Conservation (phyloP, 805 yeast genomes). For the Metschnikowia orientalis region DNA sequence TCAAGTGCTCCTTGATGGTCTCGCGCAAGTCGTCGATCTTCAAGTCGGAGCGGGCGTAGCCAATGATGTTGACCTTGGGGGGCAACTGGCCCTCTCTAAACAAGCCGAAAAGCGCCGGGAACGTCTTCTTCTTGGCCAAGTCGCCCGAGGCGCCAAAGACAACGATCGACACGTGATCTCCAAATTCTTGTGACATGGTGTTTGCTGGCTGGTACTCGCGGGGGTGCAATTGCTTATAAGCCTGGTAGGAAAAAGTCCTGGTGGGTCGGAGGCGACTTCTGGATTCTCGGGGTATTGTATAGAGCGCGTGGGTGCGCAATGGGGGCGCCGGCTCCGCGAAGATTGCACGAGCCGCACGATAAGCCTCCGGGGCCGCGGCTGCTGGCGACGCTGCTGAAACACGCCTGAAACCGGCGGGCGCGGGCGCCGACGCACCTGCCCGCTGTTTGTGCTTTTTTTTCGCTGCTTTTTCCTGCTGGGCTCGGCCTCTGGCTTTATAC, state of each 20-base stretch:
- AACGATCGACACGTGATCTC: slow-evolving; percentile 64
- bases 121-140: slow-evolving; percentile 91
- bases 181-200: slow-evolving; percentile 42
- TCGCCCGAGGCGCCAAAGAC: slow-evolving; percentile 97
- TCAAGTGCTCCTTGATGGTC: slow-evolving; percentile 62
- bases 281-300: too few relatives aligned
- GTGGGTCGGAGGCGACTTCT: too few relatives aligned
- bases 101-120: slow-evolving; percentile 79
- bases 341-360: too few relatives aligned
- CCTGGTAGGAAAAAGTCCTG: slow-evolving; percentile 1
- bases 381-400: not conserved
- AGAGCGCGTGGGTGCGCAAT: too few relatives aligned
- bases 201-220: not conserved
- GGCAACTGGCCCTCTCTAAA: slow-evolving; percentile 66
- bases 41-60: slow-evolving; percentile 86
- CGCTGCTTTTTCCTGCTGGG: too few relatives aligned
- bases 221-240: slow-evolving; percentile 1
- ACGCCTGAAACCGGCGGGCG: slow-evolving; percentile 1
- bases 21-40: slow-evolving; percentile 60
- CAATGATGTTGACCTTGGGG: slow-evolving; percentile 65
- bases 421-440: too few relatives aligned
- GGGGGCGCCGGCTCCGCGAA: not conserved
- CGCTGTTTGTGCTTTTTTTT: too few relatives aligned
- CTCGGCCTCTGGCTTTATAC: too few relatives aligned
- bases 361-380: too few relatives aligned